phyloP scores from a whole-genome alignment of 306 rosid genomes.

The Castanopsis chinensis region DNA sequence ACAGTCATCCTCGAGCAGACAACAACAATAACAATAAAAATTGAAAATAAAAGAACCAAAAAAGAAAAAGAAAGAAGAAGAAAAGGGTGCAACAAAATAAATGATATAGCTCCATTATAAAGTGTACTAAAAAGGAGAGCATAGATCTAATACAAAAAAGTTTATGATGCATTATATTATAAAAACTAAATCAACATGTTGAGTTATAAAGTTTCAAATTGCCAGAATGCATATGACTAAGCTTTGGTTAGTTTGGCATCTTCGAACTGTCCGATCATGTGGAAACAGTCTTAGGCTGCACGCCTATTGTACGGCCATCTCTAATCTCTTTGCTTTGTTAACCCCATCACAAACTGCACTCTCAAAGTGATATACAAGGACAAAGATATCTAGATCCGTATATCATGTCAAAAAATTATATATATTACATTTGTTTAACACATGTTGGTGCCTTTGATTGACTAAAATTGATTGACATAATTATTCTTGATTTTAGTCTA shows the following conservation, averaged over 20 bases:
- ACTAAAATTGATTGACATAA: too few relatives aligned
- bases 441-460: too few relatives aligned
- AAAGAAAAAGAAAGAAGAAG: too few relatives aligned
- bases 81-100: background rate
- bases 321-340: background rate
- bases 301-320: background rate
- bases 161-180: background rate
- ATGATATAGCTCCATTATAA: background rate
- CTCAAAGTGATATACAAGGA: background rate
- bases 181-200: background rate
- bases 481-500: too few relatives aligned
- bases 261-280: conserved; percentile 37
- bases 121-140: background rate
- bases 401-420: too few relatives aligned
- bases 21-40: background rate
- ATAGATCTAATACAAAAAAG: background rate
- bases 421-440: too few relatives aligned
- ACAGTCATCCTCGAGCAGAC: background rate
- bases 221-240: conserved; percentile 42
- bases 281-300: background rate
- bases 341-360: background rate
- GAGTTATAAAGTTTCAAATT: background rate
- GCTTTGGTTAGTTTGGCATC: conserved; percentile 53
- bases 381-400: background rate
- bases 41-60: background rate